Base-by-base conservation (phyloP, 495 filamentous ascomycete species). In the Penicillium pulvis region DNA sequence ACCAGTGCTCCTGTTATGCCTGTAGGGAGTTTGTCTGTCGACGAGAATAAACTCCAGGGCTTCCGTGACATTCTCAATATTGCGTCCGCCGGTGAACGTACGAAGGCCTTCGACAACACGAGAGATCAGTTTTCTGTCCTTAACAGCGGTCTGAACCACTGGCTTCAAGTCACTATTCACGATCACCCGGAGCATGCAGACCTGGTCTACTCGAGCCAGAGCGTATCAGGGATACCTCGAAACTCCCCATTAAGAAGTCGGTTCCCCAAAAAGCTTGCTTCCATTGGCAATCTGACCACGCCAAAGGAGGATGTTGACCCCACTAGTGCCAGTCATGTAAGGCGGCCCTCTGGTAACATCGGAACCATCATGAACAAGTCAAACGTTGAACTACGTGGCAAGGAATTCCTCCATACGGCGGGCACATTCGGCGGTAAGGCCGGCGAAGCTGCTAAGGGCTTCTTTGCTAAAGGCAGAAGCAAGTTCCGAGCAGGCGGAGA, bases 381-480 rank as follows among this genome's bases (percentile, higher is more conserved):
- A 57, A 72, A 74, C 47, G 75, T 90, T 52, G 87, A 89, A 48
- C 79, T 83, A 19, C 90, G 89, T 75, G 87, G 92, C 63, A 97
- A 96, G 69, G 91, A 94, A 53, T 72, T 96, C 4, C 76, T 97
- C 57, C 89, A 93, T 61, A 85, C 85, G 4, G 92, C 92, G 39
- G 89, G 90, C 8, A 74, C 84, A 4, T 75, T 89, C 57, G 85
- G 88, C 59, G 87, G 87, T 19, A 88, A 87, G 66, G 87, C 83
- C 23, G 82, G 81, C 28, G 89, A 88, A 63, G 88, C 90, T 23
- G 90, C 92, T 12, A 95, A 94, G 75, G 92, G 91, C 31, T 69
- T 96, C 51, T 87, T 97, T 70, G 89, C 86, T 57, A 94, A 93
- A 68, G 91, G 92, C 39, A 89, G 87, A 72, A 94, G 82, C 72